Evolutionary conservation across 768 basidiomycete species (phyloP).

Genomic region (Phanerodontia chrysosporium): DNA sequence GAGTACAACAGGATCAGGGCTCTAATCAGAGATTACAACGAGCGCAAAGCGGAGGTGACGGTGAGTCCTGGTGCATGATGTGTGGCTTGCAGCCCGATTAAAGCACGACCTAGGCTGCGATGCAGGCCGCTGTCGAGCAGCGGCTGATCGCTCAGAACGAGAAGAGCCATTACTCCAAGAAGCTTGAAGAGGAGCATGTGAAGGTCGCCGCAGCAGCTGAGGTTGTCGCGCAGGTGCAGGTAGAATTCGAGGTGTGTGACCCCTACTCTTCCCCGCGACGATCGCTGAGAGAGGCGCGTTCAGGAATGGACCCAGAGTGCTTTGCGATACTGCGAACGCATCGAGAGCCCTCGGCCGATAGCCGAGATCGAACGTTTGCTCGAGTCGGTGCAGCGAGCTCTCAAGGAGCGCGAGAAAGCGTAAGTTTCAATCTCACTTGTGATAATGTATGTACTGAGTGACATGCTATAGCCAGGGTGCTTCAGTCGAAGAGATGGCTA

Average conservation of each 20-base stretch:
- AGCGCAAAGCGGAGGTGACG: constrained; percentile 35
- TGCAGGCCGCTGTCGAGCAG: constrained; percentile 43
- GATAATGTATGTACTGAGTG: constrained; percentile 2
- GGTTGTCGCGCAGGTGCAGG: constrained; percentile 45
- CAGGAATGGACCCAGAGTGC: constrained; percentile 39
- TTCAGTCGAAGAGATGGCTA: constrained; percentile 71
- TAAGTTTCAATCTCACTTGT: constrained; percentile 24
- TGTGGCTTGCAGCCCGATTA: background rate
- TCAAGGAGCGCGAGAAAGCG: constrained; percentile 66
- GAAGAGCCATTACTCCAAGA: constrained; percentile 45
- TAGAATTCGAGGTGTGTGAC: constrained; percentile 57
- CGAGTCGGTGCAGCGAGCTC: constrained; percentile 56
- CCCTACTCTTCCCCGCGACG: background rate
- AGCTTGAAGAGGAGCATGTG: constrained; percentile 46
- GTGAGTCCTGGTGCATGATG: too few species aligned
- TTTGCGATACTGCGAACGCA: constrained; percentile 51
- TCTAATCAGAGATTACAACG: constrained; percentile 46
- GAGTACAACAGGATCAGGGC: constrained; percentile 43
- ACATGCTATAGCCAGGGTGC: constrained; percentile 59
- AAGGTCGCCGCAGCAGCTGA: constrained; percentile 43
- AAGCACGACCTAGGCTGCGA: too few species aligned
- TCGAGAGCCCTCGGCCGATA: constrained; percentile 53
- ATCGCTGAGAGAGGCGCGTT: too few species aligned
- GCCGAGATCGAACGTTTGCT: constrained; percentile 57
- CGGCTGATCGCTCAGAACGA: constrained; percentile 49